Evolutionary conservation across 305 asterid genomes (phyloP), one percentile per base, ranked within the genome.

Genomic region (Lippia alba): DNA sequence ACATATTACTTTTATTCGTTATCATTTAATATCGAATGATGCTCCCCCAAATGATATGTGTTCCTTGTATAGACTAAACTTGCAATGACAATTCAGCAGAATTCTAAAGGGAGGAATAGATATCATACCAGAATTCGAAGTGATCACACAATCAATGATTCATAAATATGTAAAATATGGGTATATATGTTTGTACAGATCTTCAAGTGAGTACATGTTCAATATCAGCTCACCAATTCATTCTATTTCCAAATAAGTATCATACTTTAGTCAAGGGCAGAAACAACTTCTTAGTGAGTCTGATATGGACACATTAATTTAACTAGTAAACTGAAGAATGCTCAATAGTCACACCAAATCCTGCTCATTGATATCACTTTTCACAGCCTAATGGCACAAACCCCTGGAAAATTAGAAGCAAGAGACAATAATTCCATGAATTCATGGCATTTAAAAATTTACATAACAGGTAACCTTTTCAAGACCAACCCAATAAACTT

Each of bases 21-120:
- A 36, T 55, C 54, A 51, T 15, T 64, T 36, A 15, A 39, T 11
- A 41, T 18, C 4, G 33, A 7, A 14, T 7, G 34, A 20, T 19
- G 50, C 55, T 66, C 51, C 65, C 44, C 61, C 54, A 59, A 46
- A 60, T 45, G 45, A 36, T 53, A 40, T 64, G 16, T 59, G 49
- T n/a, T 65, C 49, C 11, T 56, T 56, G n/a, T 32, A 18, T 44
- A 30, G 20, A 57, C 34, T 4, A 7, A 34, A 64, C 34, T 34
- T 12, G 33, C 6, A 11, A 46, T 39, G 2, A 8, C 41, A 36
- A 36, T 4, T 36, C 41, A 36, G 41, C 41, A 4, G 41, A 36
- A 24, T 0, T 36, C 41, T 36, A 1, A 36, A 8, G 6, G 41
- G 41, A 36, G 6, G 9, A 36, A 36, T 4, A 36, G 41, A 36